Base-by-base conservation (phyloP, 148 eudicot species). In the Oxyria digyna region DNA sequence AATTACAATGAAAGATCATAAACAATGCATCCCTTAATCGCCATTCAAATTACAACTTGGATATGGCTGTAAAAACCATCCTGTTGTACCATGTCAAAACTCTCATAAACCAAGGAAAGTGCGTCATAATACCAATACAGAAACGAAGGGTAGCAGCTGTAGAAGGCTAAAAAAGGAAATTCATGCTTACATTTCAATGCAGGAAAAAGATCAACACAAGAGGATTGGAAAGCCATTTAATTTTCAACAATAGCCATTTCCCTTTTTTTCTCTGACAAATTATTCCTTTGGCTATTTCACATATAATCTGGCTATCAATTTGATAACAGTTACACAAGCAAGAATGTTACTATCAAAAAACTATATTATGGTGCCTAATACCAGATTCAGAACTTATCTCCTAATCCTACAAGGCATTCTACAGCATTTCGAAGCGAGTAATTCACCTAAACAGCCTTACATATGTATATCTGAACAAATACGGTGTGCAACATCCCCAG, bases 331-430 rank as follows among this genome's bases (percentile, higher is more conserved):
- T 59, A 59, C 65, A 29, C 12, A 15, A 17, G 15, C 65, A 59
- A 31, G 35, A 29, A 59, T 59, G 29, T 46, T 21, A 3, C 4
- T 10, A 3, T 1, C 2, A 3, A 52, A 35, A 52, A 52, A 21
- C 37, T 59, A 59, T 59, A n/a, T n/a, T n/a, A 59, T 59, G 65
- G 15, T 27, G 65, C 6, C 29, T 5, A 14, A 20, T 59, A 3
- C 35, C 65, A 59, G 37, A 55, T 27, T 24, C 33, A 23, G 59
- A 52, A 52, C 14, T 9, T 26, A 29, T 31, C 65, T 59, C 37
- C 65, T 59, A 59, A 31, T 59, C 65, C 65, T 59, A 59, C 8
- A 15, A 59, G 65, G 65, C 65, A 59, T 59, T 59, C 65, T 59
- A 59, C 65, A 59, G 38, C 29, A 31, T 18, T 29, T 59, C 15